A percentile compares a stretch with the other conserved stretches of the same genome.
These are phyloP conservation scores for Dionaea muscipula DNA, from an alignment of 179 eudicot genomes.

Conservation along the genomic window DNA sequence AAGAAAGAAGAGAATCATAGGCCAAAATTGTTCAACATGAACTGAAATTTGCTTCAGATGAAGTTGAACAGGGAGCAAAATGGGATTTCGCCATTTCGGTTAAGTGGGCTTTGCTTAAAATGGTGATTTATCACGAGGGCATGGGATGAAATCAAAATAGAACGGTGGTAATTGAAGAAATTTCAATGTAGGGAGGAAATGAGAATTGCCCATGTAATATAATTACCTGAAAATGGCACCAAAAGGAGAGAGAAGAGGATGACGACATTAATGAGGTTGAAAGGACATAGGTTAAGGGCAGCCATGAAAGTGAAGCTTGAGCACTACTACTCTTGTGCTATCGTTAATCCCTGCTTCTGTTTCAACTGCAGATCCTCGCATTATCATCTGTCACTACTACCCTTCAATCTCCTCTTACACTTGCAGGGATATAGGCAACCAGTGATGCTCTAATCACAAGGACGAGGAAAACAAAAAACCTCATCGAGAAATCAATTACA, in stretches of 20 bases:
- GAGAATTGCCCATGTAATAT: slow-evolving; percentile 11
- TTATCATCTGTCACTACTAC: slow-evolving; percentile 14
- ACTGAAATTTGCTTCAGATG: too few species aligned
- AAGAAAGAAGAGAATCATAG: too few species aligned
- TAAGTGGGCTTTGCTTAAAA: too few species aligned
- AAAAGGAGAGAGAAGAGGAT: slow-evolving; percentile 15
- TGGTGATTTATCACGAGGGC: slow-evolving; percentile 7
- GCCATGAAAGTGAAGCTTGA: slow-evolving; percentile 54
- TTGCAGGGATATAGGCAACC: too few species aligned
- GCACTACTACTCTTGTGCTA: slow-evolving; percentile 11
- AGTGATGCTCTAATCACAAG: too few species aligned
- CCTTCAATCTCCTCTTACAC: slow-evolving; percentile 7
- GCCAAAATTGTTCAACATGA: too few species aligned
- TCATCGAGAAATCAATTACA: too few species aligned
- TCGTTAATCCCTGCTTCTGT: slow-evolving; percentile 38
- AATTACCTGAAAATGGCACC: slow-evolving; percentile 29
- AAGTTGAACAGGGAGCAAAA: too few species aligned
- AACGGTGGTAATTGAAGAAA: background rate
- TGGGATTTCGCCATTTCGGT: too few species aligned
- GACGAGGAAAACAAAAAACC: too few species aligned
- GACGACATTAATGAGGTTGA: slow-evolving; percentile 21
- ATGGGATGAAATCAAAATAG: too few species aligned
- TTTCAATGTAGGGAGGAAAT: background rate
- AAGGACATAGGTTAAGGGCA: slow-evolving; percentile 22
- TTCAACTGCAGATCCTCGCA: slow-evolving; percentile 23